Conservation (phyloP, 176 grass and related monocot genomes). For the Cenchrus fungigraminus region DNA sequence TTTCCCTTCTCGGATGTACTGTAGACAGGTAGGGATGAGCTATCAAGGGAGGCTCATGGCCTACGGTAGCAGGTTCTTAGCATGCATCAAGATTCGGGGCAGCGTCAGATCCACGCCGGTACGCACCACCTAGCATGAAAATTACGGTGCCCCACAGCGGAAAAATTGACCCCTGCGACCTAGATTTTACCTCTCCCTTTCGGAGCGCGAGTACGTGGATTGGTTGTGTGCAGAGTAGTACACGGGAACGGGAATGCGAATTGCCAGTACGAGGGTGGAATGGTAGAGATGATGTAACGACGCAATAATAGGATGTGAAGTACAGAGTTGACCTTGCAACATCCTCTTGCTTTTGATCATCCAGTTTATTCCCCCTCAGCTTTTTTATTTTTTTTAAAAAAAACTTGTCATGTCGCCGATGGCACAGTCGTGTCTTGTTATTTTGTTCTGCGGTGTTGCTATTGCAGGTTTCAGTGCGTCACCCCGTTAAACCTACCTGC, state of each 20-base stretch:
- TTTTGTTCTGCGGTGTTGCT: background rate
- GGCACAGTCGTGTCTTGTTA: background rate
- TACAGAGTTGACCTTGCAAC: constrained; percentile 10
- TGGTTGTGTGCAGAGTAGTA: background rate
- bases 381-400: no score
- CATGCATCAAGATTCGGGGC: background rate
- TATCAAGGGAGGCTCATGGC: no score
- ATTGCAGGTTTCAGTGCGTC: background rate
- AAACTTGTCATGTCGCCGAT: background rate
- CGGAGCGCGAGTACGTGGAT: no score
- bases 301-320: background rate
- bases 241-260: background rate
- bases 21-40: background rate
- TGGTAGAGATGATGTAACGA: background rate
- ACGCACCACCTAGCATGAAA: no score
- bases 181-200: background rate
- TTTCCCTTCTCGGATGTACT: background rate
- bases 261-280: background rate
- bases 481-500: background rate
- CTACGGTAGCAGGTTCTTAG: background rate
- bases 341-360: background rate
- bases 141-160: background rate
- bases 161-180: background rate
- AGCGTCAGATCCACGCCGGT: background rate
- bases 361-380: background rate